Percentiles rank a stretch among this genome's conserved stretches.
Evolutionary conservation across 2,329 filamentous ascomycete species (phyloP).

Genomic region (Drechmeria coniospora): DNA sequence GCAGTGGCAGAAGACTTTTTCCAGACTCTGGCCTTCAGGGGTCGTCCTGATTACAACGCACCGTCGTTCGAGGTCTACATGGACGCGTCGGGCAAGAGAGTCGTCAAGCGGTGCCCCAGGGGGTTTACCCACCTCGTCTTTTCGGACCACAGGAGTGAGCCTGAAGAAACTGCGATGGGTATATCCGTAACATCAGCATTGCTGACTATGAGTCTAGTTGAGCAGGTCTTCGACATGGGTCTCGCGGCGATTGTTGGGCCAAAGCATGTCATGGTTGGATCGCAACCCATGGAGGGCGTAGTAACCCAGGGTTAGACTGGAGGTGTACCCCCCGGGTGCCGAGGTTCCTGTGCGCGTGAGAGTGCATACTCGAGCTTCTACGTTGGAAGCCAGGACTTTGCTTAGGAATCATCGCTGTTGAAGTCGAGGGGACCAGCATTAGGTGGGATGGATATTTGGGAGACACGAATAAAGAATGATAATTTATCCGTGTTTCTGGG

Average conservation of each 20-base stretch:
- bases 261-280: too few relatives aligned
- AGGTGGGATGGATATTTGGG: too few relatives aligned
- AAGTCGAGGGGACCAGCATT: too few relatives aligned
- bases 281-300: too few relatives aligned
- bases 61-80: slow-evolving; percentile 1
- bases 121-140: slow-evolving; percentile 1
- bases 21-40: slow-evolving; percentile 1
- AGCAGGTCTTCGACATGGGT: slow-evolving; percentile 1
- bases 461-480: too few relatives aligned
- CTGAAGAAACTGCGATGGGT: neutral
- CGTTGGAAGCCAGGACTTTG: too few relatives aligned
- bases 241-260: slow-evolving; percentile 1
- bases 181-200: neutral
- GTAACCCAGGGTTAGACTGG: too few relatives aligned
- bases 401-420: too few relatives aligned
- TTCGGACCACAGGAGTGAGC: slow-evolving; percentile 1
- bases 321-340: too few relatives aligned
- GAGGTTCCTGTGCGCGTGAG: too few relatives aligned
- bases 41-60: slow-evolving; percentile 1
- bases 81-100: slow-evolving; percentile 1
- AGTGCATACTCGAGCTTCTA: too few relatives aligned
- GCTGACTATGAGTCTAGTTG: neutral
- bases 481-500: too few relatives aligned
- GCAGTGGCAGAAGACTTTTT: slow-evolving; percentile 1
- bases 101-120: neutral